A percentile compares a stretch with the other conserved stretches of the same genome.
These are phyloP conservation scores for Colletotrichum nymphaeae DNA, from an alignment of 2,329 filamentous ascomycete species.

Conservation along the genomic window DNA sequence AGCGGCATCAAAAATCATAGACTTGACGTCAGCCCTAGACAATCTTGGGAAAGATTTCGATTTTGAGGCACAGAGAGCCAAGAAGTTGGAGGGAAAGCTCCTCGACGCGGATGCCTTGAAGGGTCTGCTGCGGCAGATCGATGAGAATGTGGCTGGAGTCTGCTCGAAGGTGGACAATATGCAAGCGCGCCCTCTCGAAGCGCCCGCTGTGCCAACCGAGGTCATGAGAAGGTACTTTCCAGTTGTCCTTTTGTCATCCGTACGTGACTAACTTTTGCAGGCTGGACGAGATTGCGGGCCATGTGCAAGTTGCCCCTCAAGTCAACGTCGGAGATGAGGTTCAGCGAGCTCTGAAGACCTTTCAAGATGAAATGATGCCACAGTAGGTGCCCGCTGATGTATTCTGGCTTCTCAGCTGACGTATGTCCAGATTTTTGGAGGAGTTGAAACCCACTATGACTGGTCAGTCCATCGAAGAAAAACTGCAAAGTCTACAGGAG, in stretches of 20 bases:
- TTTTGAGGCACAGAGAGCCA: not conserved
- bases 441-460: not conserved
- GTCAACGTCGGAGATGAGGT: not conserved
- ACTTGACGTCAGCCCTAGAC: not conserved
- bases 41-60: not conserved
- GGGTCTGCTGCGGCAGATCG: not conserved
- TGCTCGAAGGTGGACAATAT: not conserved
- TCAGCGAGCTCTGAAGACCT: not conserved
- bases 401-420: not conserved
- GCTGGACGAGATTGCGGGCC: slow-evolving; percentile 4
- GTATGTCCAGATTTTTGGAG: not conserved
- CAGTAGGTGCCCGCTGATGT: not conserved
- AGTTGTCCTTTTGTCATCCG: no score
- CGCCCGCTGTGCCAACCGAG: not conserved
- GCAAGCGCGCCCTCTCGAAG: not conserved
- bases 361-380: slow-evolving; percentile 3
- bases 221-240: not conserved
- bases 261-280: not conserved
- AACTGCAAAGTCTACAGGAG: slow-evolving; percentile 9
- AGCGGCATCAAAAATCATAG: not conserved
- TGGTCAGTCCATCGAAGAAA: slow-evolving; percentile 4
- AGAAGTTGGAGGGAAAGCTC: slow-evolving; percentile 3
- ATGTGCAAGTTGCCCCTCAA: not conserved
- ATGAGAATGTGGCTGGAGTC: not conserved
- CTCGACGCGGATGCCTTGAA: not conserved